Base-by-base conservation (phyloP, 164 flowering plant species). In the Vitis rotundifolia region DNA sequence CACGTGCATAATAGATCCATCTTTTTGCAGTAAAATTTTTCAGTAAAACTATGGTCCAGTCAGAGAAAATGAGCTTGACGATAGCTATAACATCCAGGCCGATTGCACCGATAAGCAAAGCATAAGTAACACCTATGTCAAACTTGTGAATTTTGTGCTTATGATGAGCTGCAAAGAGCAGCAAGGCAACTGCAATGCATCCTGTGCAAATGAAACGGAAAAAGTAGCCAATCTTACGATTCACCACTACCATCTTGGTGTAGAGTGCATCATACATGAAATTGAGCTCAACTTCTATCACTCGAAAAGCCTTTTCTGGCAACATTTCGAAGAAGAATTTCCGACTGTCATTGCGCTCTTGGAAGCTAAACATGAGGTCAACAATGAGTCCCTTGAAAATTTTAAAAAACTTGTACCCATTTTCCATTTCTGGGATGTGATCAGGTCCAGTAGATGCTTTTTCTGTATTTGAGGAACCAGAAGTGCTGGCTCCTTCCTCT, bases 231-330 rank as follows among this genome's bases (percentile, higher is more conserved):
- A 0, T 0, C 16, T 0, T 8, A 5, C 54, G 22, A 28, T 74
- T 79, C 9, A 83, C 70, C 11, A 80, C 76, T 1, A 31, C 68
- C 0, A 67, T 77, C 69, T 87, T 87, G 18, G 90, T 87, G 64
- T 57, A 87, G 51, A 87, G 76, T 54, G 72, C 79, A 19, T 81
- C 87, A 67, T 84, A 86, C 1, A 87, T 61, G 71, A 83, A 80
- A 47, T 79, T 82, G 57, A 87, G 84, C 58, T 87, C 88, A 11
- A 76, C 75, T 68, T 76, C 84, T 1, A 85, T 61, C 9, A 85
- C 73, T 28, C 59, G 54, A 50, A 78, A 68, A 14, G 83, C 82
- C 5, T 80, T 75, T n/a, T 54, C 58, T 12, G 80, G 49, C 0
- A n/a, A 50, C 51, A 60, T 29, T 2, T 14, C 16, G 0, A 53